Base-by-base conservation (phyloP, 1,284 basidiomycete genomes). In the Amanita bisporigera region DNA sequence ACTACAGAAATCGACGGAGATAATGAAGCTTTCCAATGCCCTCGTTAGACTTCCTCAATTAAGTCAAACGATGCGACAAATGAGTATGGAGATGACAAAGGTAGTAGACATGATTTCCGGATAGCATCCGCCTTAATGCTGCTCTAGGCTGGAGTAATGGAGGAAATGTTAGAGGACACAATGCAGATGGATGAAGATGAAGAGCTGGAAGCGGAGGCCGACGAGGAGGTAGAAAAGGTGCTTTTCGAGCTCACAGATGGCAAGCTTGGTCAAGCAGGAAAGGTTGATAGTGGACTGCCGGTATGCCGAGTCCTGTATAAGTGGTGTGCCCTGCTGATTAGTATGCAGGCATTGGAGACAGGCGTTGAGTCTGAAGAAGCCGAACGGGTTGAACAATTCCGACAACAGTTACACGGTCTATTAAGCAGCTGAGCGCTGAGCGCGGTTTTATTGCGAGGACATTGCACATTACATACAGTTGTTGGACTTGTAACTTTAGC, bases 21-120 rank as follows among this genome's bases (percentile, higher is more conserved):
- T 99, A 70, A 99, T 99, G 97, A 99, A 95, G 82, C 86, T 97
- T 40, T 97, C 97, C 5, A 99, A 98, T 81, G 85, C 91, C 58
- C 87, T 99, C 55, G 85, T 99, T 74, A 96, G 91, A 77, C 84
- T 99, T 41, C 98, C 98, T 19, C 95, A 99, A 78, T 89, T 99
- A 64, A 94, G 90, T 77, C 91, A 90, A 71, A 88, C 90, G 0
- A 99, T 99, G 98, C 88, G 96, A 36, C 93, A 98, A 76, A 97
- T 99, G 96, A 95, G 92, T 74, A 94, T 96, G 89, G 97, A 99
- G 81, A 98, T 99, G 96, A 98, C 95, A 71, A 99, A 99, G 88
- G 95, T 93, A 47, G 14, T 24, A 61, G 29, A 40, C 59, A 10
- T 54, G 21, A 24, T 68, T 26, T 78, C 41, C 45, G 62, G 38